Base-by-base conservation (phyloP, 139 green algal genomes). In the Nannochloris sp. region DNA sequence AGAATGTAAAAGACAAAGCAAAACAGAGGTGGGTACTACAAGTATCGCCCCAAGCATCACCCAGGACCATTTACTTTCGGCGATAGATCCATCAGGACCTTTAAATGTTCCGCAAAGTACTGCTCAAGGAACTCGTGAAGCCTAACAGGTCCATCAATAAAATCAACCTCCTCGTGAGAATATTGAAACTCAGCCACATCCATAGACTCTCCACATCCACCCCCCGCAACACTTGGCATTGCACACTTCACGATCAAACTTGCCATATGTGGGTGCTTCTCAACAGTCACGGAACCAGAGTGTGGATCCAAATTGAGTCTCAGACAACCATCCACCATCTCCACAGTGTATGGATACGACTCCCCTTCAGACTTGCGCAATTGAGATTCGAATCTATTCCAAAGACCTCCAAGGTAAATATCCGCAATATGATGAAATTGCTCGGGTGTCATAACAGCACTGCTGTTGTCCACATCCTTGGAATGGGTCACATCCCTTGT, bases 331-430 rank as follows among this genome's bases (percentile, higher is more conserved):
- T 28, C n/a, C 20, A 17, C 12, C n/a, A 64, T 44, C 17, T 64
- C 17, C 12, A 64, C 58, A 64, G 57, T 25, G 8, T 57, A 64
- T 6, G 57, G n/a, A 20, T 44, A 64, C 29, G 20, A 28, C 29
- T 60, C 62, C 6, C 62, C 62, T 63, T 68, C 44, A 14, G 16
- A 31, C 20, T 68, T 57, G 16, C 62, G 17, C 17, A 68, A 26
- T 10, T 58, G 45, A 5, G 28, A n/a, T 46, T 68, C 62, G 8
- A 68, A 11, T 20, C 49, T 20, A 59, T 68, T 68, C 62, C 62
- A 68, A 11, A 68, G 23, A 45, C 62, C 62, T 16, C 62, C 62
- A 40, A 68, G 40, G 28, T 68, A 68, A 26, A 68, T 46, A 58
- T 68, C 62, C n/a, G 62, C 25, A 49, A 64, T n/a, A 29, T 31